phyloP scores from a whole-genome alignment of 129 eudicot genomes.

The Chrysanthemum makinoi region DNA sequence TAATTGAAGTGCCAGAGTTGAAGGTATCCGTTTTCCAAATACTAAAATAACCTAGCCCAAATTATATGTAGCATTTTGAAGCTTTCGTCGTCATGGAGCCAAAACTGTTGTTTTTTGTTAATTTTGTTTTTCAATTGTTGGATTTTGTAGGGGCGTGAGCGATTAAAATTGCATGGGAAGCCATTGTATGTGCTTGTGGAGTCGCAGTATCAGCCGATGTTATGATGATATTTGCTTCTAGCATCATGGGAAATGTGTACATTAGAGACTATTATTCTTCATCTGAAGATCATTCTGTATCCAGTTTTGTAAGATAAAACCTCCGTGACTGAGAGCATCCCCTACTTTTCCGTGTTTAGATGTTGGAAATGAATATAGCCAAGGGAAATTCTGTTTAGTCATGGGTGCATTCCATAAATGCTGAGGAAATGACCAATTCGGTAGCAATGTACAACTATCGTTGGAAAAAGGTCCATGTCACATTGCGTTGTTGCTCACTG shows the following conservation, averaged over 20 bases:
- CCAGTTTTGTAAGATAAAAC: conserved; percentile 22
- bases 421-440: conserved; percentile 2
- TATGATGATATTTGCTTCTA: too few relatives aligned
- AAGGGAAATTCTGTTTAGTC: conserved; percentile 9
- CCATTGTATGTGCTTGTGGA: conserved; percentile 63
- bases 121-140: conserved; percentile 2
- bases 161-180: conserved; percentile 53
- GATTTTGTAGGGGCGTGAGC: conserved; percentile 34
- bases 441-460: not conserved
- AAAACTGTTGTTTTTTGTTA: not conserved
- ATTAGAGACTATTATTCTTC: not conserved
- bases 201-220: conserved; percentile 35
- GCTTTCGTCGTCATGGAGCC: too few relatives aligned
- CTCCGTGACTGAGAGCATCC: conserved; percentile 6
- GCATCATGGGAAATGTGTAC: not conserved
- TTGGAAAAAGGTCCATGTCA: not conserved
- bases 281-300: conserved; percentile 15
- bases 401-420: conserved; percentile 23
- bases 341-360: conserved; percentile 7
- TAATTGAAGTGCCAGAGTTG: conserved; percentile 67
- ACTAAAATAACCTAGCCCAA: too few relatives aligned
- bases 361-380: conserved; percentile 27
- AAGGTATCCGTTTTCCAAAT: conserved; percentile 27
- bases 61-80: too few relatives aligned
- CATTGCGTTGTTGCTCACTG: not conserved